Conservation (phyloP, 2,329 filamentous ascomycete species). For the Monosporascus sp. region DNA sequence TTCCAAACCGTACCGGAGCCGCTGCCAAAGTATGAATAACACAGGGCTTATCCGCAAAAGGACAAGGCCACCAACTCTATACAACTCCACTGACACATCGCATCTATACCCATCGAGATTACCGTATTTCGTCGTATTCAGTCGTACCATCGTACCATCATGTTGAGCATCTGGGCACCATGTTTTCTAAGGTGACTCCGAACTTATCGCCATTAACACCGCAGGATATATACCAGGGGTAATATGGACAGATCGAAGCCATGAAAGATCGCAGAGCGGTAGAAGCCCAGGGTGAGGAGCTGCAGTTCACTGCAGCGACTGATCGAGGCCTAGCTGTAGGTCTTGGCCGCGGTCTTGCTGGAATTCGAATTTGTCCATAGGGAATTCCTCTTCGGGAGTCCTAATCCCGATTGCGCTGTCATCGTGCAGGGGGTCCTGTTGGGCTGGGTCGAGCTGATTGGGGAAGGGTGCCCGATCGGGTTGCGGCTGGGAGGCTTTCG, state of each 20-base stretch:
- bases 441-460: conserved; percentile 34
- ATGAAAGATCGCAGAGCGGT: not conserved
- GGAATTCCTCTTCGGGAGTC: conserved; percentile 60
- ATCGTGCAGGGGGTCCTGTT: conserved; percentile 48
- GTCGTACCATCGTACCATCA: conserved; percentile 21
- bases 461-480: conserved; percentile 47
- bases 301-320: conserved; percentile 3
- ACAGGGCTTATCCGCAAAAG: not conserved
- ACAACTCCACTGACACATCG: conserved; percentile 6
- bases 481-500: conserved; percentile 42
- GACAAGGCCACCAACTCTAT: conserved; percentile 5
- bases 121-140: conserved; percentile 17
- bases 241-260: not conserved
- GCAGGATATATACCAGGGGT: conserved; percentile 10
- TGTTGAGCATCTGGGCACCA: conserved; percentile 5
- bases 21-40: not conserved
- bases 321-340: conserved; percentile 22
- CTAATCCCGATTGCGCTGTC: conserved; percentile 72
- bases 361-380: conserved; percentile 54
- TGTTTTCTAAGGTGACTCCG: not conserved
- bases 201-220: conserved; percentile 9
- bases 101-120: conserved; percentile 6
- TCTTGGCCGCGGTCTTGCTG: conserved; percentile 30
- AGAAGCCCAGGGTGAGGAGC: not conserved
- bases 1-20: not conserved